Conservation (phyloP, 2,329 filamentous ascomycete genomes). For the Ambrosiella cleistominuta region DNA sequence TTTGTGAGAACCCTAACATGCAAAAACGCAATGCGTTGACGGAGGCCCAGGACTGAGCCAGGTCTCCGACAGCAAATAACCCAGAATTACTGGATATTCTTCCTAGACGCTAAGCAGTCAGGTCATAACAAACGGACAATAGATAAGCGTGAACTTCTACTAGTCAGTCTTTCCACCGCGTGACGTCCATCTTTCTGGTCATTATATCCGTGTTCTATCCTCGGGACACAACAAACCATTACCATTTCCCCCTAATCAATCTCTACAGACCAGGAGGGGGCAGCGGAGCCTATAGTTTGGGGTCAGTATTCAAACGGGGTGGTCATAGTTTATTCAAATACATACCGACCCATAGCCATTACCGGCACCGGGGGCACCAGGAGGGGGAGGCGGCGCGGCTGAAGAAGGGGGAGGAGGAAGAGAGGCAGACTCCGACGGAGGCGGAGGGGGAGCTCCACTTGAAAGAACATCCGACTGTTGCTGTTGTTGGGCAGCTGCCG, state of each 20-base stretch:
- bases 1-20: no score
- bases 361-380: neutral
- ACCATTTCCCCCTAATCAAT: no score
- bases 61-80: neutral
- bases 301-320: conserved; percentile 1
- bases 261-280: conserved; percentile 8
- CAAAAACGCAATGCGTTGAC: neutral
- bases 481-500: conserved; percentile 31
- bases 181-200: no score
- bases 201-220: no score
- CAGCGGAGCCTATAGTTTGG: neutral
- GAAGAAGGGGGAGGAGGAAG: conserved; percentile 27
- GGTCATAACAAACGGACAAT: neutral
- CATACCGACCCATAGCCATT: conserved; percentile 48
- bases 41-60: neutral
- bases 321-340: neutral
- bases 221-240: neutral
- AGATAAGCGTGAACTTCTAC: neutral
- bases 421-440: conserved; percentile 35
- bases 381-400: conserved; percentile 27
- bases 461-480: conserved; percentile 25
- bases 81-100: neutral
- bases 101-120: conserved; percentile 1
- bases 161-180: neutral
- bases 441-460: conserved; percentile 46